Evolutionary conservation across 2,329 filamentous ascomycete genomes (phyloP).

Genomic region (Grosmannia clavigera): DNA sequence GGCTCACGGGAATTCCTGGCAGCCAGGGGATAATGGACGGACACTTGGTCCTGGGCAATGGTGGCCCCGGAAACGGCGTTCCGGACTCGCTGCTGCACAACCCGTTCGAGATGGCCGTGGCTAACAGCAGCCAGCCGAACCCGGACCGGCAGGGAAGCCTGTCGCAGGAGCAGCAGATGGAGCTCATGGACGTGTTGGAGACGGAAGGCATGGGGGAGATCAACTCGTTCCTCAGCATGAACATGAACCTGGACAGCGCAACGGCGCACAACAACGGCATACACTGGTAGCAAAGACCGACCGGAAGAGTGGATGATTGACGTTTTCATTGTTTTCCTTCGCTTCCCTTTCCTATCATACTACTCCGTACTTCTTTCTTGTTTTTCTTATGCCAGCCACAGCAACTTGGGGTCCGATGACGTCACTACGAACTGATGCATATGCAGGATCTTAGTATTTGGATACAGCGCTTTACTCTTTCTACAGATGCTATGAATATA

Average conservation of each 20-base stretch:
- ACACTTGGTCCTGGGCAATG: not conserved
- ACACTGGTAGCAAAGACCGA: not conserved
- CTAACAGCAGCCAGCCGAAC: constrained; percentile 9
- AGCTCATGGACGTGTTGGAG: constrained; percentile 72
- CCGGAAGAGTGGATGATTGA: not conserved
- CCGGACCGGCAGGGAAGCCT: constrained; percentile 53
- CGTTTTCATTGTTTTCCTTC: not conserved
- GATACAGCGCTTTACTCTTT: not conserved
- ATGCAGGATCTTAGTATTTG: not conserved
- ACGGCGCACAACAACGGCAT: not conserved
- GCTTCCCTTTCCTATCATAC: too few relatives aligned
- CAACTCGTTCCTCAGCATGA: constrained; percentile 42
- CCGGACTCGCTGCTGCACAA: constrained; percentile 3
- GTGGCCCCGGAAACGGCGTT: not conserved
- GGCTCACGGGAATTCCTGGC: constrained; percentile 6
- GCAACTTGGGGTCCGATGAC: not conserved
- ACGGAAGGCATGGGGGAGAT: constrained; percentile 52
- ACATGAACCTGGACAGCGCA: constrained; percentile 16
- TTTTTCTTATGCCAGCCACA: not conserved
- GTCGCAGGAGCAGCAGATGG: constrained; percentile 68
- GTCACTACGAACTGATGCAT: not conserved
- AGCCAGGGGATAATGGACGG: constrained; percentile 4
- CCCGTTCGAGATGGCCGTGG: constrained; percentile 4
- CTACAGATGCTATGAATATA: not conserved
- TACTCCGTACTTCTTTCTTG: not conserved